A percentile compares a stretch with the other conserved stretches of the same genome.
Evolutionary conservation across 495 filamentous ascomycete species (phyloP).

Genomic region (Neurospora sp.): DNA sequence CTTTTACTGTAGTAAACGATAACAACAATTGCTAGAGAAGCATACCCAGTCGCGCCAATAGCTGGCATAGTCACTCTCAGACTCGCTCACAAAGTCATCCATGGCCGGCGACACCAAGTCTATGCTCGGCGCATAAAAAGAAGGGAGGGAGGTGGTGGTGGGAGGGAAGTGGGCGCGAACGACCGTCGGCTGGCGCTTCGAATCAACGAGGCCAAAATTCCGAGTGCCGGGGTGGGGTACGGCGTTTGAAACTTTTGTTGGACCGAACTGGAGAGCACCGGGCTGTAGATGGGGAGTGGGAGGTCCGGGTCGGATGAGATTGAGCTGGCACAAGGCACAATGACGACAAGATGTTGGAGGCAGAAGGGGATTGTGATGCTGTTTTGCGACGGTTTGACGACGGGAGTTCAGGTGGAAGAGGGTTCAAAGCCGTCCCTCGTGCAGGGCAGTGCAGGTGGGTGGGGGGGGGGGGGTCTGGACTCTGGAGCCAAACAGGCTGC

Average conservation of each 20-base stretch:
- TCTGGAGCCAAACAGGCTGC: background rate
- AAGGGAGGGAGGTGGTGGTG: background rate
- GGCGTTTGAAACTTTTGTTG: background rate
- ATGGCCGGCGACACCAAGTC: constrained; percentile 31
- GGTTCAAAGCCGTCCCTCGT: background rate
- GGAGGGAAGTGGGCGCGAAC: background rate
- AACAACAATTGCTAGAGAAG: constrained; percentile 16
- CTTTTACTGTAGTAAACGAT: background rate
- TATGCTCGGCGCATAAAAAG: background rate
- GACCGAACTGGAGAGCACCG: background rate
- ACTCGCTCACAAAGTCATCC: constrained; percentile 97
- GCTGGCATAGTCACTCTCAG: constrained; percentile 96
- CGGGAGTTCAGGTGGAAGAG: background rate
- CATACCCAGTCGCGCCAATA: constrained; percentile 99
- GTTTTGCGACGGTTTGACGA: background rate
- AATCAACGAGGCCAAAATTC: background rate
- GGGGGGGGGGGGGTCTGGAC: background rate
- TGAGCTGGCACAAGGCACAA: background rate
- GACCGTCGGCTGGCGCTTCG: background rate
- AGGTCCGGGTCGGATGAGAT: background rate
- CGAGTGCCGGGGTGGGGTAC: background rate
- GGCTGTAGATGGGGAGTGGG: background rate
- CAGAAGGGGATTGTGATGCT: background rate
- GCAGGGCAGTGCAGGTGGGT: background rate
- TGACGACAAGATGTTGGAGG: background rate